phyloP scores from a whole-genome alignment of 2,329 filamentous ascomycete genomes.

The Alternaria incomplexa region DNA sequence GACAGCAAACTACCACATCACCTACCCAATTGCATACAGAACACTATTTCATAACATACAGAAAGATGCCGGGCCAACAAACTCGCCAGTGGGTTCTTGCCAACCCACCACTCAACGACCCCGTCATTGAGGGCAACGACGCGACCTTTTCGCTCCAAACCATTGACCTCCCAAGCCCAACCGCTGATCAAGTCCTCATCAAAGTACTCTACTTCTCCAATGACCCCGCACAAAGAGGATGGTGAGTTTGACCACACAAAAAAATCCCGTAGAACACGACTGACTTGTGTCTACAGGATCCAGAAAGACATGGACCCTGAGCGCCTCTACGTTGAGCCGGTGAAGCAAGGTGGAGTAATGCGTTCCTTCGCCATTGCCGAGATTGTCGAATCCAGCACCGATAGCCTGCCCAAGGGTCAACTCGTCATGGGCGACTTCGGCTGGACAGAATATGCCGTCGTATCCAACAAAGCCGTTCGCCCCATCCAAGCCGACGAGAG shows the following conservation, averaged over 20 bases:
- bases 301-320: slow-evolving; percentile 48
- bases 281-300: slow-evolving; percentile 49
- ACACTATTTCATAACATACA: neutral
- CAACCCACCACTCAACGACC: slow-evolving; percentile 48
- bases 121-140: slow-evolving; percentile 45
- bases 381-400: slow-evolving; percentile 64
- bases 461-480: slow-evolving; percentile 43
- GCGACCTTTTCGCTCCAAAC: slow-evolving; percentile 51
- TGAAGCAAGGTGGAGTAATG: slow-evolving; percentile 62
- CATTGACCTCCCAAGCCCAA: slow-evolving; percentile 42
- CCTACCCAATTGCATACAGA: neutral
- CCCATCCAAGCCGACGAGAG: slow-evolving; percentile 38
- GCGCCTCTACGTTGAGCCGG: slow-evolving; percentile 56
- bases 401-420: slow-evolving; percentile 61
- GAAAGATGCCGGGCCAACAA: slow-evolving; percentile 39
- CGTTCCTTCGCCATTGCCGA: slow-evolving; percentile 66
- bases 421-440: slow-evolving; percentile 62
- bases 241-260: neutral
- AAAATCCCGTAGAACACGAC: slow-evolving; percentile 53
- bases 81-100: slow-evolving; percentile 54
- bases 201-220: slow-evolving; percentile 58
- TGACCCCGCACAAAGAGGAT: slow-evolving; percentile 43
- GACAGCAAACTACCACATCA: neutral
- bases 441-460: slow-evolving; percentile 71
- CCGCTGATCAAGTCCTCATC: slow-evolving; percentile 53